Conservation (phyloP, 179 eudicot species). For the Sideroxylon spinosum region DNA sequence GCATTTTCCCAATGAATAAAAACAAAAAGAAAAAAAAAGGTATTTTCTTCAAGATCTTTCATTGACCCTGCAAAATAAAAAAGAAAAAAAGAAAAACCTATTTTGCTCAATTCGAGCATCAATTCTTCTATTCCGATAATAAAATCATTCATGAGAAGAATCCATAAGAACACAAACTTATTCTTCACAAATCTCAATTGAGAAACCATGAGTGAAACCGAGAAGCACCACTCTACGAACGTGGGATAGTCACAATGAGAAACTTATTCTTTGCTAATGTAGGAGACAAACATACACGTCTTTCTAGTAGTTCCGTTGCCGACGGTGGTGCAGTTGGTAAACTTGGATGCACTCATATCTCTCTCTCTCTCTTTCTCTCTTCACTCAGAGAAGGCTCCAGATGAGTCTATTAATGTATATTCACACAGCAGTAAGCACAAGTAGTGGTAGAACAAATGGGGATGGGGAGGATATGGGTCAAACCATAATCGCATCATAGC, state of each 20-base stretch:
- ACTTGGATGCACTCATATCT: slow-evolving; percentile 32
- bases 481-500: too few relatives aligned
- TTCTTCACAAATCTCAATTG: not conserved
- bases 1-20: not conserved
- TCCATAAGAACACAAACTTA: not conserved
- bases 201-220: not conserved
- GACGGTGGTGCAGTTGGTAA: slow-evolving; percentile 50
- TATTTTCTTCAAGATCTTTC: not conserved
- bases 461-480: too few relatives aligned
- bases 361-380: slow-evolving; percentile 16
- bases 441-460: too few relatives aligned
- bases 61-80: slow-evolving; percentile 2
- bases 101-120: slow-evolving; percentile 4
- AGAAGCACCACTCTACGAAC: slow-evolving; percentile 1
- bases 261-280: slow-evolving; percentile 52
- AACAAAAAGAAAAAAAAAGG: not conserved
- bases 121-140: too few relatives aligned
- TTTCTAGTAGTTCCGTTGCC: slow-evolving; percentile 53
- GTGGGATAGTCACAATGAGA: slow-evolving; percentile 33
- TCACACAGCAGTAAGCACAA: too few relatives aligned
- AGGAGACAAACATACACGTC: slow-evolving; percentile 46
- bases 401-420: too few relatives aligned
- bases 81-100: not conserved
- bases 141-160: not conserved
- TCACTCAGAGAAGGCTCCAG: slow-evolving; percentile 14